A percentile compares a stretch with the other conserved stretches of the same genome.
Conservation (phyloP, 495 filamentous ascomycete genomes). For the Oleoguttula mirabilis region DNA sequence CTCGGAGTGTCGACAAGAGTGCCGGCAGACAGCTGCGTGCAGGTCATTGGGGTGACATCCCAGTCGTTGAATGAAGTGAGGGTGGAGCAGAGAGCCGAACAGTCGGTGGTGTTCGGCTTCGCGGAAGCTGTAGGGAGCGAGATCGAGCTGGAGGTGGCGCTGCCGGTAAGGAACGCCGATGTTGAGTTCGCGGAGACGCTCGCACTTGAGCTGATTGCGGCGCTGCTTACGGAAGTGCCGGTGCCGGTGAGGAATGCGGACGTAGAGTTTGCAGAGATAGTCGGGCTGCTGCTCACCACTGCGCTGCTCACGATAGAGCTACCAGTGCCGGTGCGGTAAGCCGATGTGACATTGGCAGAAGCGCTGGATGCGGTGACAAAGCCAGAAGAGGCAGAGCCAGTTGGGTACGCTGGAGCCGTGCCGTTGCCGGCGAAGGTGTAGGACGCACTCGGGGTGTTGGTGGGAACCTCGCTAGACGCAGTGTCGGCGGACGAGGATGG, state of each 20-base stretch:
- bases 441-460: too few species aligned
- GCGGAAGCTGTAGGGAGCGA: constrained; percentile 4
- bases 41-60: background rate
- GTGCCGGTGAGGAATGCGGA: constrained; percentile 3
- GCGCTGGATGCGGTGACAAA: too few species aligned
- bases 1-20: background rate
- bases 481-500: too few species aligned
- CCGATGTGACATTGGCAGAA: too few species aligned
- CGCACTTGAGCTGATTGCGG: constrained; percentile 52
- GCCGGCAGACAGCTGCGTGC: background rate
- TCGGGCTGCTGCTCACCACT: too few species aligned
- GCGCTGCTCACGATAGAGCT: too few species aligned
- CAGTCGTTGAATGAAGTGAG: constrained; percentile 1
- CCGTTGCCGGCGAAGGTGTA: too few species aligned
- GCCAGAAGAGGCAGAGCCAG: too few species aligned
- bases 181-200: constrained; percentile 2
- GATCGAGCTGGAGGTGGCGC: background rate
- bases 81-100: constrained; percentile 1
- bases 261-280: constrained; percentile 1
- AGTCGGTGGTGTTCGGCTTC: constrained; percentile 1
- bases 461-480: too few species aligned
- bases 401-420: too few species aligned
- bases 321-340: too few species aligned
- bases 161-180: background rate
- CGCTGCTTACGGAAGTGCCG: too few species aligned